Conservation (phyloP, 257 asterid species). For the Jasminum sambac region DNA sequence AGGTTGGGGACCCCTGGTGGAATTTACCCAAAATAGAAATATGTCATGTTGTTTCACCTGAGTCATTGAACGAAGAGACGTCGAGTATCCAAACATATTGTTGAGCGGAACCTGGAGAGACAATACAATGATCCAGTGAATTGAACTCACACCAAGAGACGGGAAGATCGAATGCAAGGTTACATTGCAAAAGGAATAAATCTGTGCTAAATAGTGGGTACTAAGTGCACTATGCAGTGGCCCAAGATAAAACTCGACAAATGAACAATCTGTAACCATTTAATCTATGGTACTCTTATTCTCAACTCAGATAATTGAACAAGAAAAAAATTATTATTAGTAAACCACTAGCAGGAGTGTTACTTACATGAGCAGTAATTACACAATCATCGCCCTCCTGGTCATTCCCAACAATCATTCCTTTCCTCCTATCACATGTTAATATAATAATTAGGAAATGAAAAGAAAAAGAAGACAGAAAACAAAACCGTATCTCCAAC, state of each 20-base stretch:
- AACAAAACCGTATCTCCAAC: constrained; percentile 15
- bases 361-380: constrained; percentile 76
- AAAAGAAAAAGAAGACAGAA: constrained; percentile 1
- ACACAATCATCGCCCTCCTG: constrained; percentile 93
- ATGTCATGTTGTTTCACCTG: constrained; percentile 51
- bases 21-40: no score
- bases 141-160: background rate
- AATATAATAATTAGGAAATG: background rate
- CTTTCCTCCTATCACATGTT: constrained; percentile 73
- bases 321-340: background rate
- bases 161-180: background rate
- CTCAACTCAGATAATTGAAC: background rate
- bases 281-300: background rate
- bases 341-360: background rate
- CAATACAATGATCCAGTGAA: background rate
- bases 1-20: no score
- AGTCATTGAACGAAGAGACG: constrained; percentile 97
- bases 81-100: constrained; percentile 98
- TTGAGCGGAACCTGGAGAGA: constrained; percentile 92
- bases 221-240: background rate
- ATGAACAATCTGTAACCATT: background rate
- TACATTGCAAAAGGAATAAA: background rate
- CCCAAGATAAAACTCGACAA: background rate
- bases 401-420: constrained; percentile 92
- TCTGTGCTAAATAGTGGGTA: background rate